phyloP scores from a whole-genome alignment of 805 yeast species.

The Wilhelminamyces savonicus region DNA sequence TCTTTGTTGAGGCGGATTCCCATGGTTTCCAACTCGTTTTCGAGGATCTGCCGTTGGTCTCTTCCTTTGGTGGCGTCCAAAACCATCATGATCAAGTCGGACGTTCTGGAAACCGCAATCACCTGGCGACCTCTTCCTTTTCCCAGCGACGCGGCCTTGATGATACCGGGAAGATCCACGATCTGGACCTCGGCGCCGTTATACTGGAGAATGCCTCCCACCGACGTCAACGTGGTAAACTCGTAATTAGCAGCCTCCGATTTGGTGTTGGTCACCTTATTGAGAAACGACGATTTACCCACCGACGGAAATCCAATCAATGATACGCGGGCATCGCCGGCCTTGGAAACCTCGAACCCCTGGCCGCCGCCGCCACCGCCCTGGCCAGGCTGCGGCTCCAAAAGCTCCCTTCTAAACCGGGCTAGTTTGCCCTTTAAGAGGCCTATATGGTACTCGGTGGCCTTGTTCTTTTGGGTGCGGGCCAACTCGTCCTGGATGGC shows the following conservation, averaged over 20 bases:
- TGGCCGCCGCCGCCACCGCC: slow-evolving; percentile 71
- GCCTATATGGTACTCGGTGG: slow-evolving; percentile 96
- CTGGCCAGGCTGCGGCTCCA: slow-evolving; percentile 82
- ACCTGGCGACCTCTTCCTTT: slow-evolving; percentile 98
- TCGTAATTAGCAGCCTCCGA: slow-evolving; percentile 94
- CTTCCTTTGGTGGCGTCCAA: slow-evolving; percentile 92
- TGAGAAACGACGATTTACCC: slow-evolving; percentile 87
- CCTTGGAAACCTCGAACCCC: slow-evolving; percentile 90
- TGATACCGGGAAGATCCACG: slow-evolving; percentile 96
- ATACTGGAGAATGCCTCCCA: slow-evolving; percentile 91
- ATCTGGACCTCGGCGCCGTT: slow-evolving; percentile 97
- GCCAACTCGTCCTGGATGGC: slow-evolving; percentile 91
- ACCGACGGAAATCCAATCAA: slow-evolving; percentile 97
- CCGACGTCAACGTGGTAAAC: slow-evolving; percentile 93
- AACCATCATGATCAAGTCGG: slow-evolving; percentile 88
- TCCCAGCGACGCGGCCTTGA: slow-evolving; percentile 94
- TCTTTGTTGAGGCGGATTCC: slow-evolving; percentile 84
- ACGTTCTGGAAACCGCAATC: slow-evolving; percentile 91
- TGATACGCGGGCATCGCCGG: slow-evolving; percentile 95
- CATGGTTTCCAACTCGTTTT: slow-evolving; percentile 85
- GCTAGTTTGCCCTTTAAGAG: slow-evolving; percentile 92
- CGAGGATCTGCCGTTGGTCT: slow-evolving; percentile 82
- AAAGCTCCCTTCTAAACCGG: slow-evolving; percentile 79
- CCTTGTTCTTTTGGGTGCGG: slow-evolving; percentile 94
- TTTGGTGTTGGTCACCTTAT: slow-evolving; percentile 87